Conservation (phyloP, 768 basidiomycete species). For the Kwoniella dendrophila region DNA sequence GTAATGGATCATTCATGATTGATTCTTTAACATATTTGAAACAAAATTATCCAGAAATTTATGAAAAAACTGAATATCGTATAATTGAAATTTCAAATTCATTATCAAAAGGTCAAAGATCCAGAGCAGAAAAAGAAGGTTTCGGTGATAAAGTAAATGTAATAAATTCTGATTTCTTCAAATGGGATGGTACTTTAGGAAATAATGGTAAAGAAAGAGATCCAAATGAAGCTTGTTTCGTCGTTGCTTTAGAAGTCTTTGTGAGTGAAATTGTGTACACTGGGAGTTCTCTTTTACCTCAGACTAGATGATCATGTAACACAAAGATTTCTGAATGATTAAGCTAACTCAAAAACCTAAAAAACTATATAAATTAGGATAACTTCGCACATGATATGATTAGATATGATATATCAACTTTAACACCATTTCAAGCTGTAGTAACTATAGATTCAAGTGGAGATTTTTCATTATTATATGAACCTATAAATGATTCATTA, state of each 20-base stretch:
- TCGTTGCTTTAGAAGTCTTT: slow-evolving; percentile 92
- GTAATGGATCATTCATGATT: slow-evolving; percentile 90
- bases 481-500: slow-evolving; percentile 80
- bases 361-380: too few species aligned
- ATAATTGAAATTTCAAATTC: slow-evolving; percentile 92
- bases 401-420: slow-evolving; percentile 78
- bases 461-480: slow-evolving; percentile 81
- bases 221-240: slow-evolving; percentile 73
- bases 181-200: slow-evolving; percentile 57
- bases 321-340: too few species aligned
- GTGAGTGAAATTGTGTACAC: slow-evolving; percentile 61
- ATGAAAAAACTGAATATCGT: slow-evolving; percentile 85
- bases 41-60: slow-evolving; percentile 77
- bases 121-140: slow-evolving; percentile 45
- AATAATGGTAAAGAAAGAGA: slow-evolving; percentile 1
- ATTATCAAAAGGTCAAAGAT: slow-evolving; percentile 69
- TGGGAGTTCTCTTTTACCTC: too few species aligned
- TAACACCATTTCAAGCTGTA: slow-evolving; percentile 79
- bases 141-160: slow-evolving; percentile 57
- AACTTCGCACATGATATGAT: slow-evolving; percentile 96
- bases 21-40: slow-evolving; percentile 82
- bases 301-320: too few species aligned
- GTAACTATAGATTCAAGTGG: slow-evolving; percentile 77
- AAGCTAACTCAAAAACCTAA: too few species aligned
- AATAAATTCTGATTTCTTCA: slow-evolving; percentile 65